These are phyloP conservation scores for Sugiyamaella chiloensis DNA, from an alignment of 805 yeast species.

Conservation along the genomic window DNA sequence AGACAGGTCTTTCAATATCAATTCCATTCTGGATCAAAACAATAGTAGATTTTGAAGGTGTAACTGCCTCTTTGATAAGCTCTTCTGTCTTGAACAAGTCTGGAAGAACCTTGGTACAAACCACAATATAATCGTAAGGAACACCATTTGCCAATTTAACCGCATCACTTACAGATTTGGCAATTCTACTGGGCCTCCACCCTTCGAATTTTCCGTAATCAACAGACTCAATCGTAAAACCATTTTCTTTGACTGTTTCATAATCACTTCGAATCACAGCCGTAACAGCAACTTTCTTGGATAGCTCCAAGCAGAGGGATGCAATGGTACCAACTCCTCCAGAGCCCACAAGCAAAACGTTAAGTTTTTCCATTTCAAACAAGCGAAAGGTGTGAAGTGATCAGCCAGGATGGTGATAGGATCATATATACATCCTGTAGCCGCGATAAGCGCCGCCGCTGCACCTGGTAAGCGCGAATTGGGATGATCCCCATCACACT, in stretches of 20 bases:
- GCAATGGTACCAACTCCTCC: constrained; percentile 87
- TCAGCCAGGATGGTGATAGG: no score
- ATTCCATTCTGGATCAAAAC: constrained; percentile 66
- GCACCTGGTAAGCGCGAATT: no score
- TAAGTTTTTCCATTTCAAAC: neutral
- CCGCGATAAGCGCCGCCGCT: constrained; percentile 1
- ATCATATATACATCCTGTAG: no score
- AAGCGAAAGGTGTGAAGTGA: no score
- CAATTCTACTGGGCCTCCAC: constrained; percentile 51
- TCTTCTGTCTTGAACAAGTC: constrained; percentile 56
- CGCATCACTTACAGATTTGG: constrained; percentile 41
- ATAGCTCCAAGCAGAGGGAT: constrained; percentile 55
- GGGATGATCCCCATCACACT: no score
- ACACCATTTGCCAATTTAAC: constrained; percentile 44
- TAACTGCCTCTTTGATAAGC: constrained; percentile 48
- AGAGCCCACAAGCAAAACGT: constrained; percentile 59
- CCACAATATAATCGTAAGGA: constrained; percentile 56
- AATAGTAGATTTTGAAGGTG: constrained; percentile 44
- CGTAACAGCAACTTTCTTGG: constrained; percentile 52
- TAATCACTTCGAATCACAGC: constrained; percentile 66
- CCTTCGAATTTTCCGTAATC: constrained; percentile 55
- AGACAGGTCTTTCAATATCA: constrained; percentile 56
- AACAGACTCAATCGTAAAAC: constrained; percentile 57
- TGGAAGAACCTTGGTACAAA: constrained; percentile 64
- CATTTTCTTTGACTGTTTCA: constrained; percentile 47